phyloP scores from a whole-genome alignment of 306 rosid genomes.

The Quercus bicolor region DNA sequence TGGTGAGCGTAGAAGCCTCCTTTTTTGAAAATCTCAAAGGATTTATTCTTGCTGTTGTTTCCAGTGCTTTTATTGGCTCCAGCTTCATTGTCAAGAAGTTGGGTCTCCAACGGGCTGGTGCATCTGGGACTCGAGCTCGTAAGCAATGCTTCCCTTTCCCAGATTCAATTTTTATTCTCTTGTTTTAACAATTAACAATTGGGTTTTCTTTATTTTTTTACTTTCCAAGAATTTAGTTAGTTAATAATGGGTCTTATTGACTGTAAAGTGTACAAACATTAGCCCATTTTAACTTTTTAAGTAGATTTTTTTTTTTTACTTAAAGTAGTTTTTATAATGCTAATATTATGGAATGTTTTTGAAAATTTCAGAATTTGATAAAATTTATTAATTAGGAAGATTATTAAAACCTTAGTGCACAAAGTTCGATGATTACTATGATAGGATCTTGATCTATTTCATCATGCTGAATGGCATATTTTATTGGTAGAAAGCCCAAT shows the following conservation, averaged over 20 bases:
- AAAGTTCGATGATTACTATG: no score
- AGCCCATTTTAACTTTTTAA: not conserved
- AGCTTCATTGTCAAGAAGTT: slow-evolving; percentile 88
- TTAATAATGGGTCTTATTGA: not conserved
- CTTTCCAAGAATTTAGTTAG: not conserved
- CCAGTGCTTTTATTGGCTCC: slow-evolving; percentile 84
- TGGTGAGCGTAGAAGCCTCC: slow-evolving; percentile 2
- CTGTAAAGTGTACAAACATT: not conserved
- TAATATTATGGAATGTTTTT: not conserved
- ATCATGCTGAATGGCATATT: not conserved
- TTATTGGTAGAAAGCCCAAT: not conserved
- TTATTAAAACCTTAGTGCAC: not conserved
- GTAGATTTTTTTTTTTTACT: not conserved
- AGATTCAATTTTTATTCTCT: not conserved
- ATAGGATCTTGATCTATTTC: not conserved
- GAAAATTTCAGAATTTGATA: not conserved
- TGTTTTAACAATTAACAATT: not conserved
- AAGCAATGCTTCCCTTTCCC: not conserved
- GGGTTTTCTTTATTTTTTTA: not conserved
- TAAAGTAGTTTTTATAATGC: not conserved
- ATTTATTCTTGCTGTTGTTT: slow-evolving; percentile 57
- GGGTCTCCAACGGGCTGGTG: slow-evolving; percentile 72
- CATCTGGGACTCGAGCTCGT: slow-evolving; percentile 65
- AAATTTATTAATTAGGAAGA: not conserved
- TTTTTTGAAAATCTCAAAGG: slow-evolving; percentile 54